Conservation (phyloP, 2,329 filamentous ascomycete species). For the Dactylellina sp. region DNA sequence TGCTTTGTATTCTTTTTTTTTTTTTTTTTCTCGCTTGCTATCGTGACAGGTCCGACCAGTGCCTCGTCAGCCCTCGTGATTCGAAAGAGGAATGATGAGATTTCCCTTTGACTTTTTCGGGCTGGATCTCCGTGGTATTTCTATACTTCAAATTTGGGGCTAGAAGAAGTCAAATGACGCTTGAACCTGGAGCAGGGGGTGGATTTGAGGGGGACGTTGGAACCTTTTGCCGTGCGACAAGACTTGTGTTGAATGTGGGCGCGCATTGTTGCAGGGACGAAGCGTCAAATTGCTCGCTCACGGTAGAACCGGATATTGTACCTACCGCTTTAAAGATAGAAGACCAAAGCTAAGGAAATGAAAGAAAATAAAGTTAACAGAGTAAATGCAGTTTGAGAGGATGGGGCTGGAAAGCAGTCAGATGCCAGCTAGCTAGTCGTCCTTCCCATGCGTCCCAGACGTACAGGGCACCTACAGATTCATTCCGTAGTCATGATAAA, state of each 20-base stretch:
- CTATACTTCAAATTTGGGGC: too few relatives aligned
- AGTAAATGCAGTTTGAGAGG: conserved; percentile 15
- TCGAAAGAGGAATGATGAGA: conserved; percentile 23
- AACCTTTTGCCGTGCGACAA: conserved; percentile 2
- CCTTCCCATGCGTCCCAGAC: too few relatives aligned
- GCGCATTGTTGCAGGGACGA: conserved; percentile 55
- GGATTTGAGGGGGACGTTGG: not conserved
- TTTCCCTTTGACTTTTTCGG: conserved; percentile 3
- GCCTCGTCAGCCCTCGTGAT: conserved; percentile 40
- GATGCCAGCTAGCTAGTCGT: too few relatives aligned
- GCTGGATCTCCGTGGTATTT: too few relatives aligned
- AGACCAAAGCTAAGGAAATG: conserved; percentile 18
- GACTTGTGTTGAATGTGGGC: conserved; percentile 44
- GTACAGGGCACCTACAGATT: too few relatives aligned
- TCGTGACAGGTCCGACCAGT: conserved; percentile 52
- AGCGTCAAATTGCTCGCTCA: conserved; percentile 22
- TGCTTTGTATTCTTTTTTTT: conserved; percentile 19
- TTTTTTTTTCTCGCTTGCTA: conserved; percentile 52
- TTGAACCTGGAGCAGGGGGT: not conserved
- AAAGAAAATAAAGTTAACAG: not conserved
- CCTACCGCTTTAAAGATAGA: conserved; percentile 38
- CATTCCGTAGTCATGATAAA: conserved; percentile 37
- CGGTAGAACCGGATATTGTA: conserved; percentile 49
- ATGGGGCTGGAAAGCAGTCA: conserved; percentile 10
- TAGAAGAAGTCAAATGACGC: not conserved